Base-by-base conservation (phyloP, 306 rosid species). In the Dalbergia cultrata region DNA sequence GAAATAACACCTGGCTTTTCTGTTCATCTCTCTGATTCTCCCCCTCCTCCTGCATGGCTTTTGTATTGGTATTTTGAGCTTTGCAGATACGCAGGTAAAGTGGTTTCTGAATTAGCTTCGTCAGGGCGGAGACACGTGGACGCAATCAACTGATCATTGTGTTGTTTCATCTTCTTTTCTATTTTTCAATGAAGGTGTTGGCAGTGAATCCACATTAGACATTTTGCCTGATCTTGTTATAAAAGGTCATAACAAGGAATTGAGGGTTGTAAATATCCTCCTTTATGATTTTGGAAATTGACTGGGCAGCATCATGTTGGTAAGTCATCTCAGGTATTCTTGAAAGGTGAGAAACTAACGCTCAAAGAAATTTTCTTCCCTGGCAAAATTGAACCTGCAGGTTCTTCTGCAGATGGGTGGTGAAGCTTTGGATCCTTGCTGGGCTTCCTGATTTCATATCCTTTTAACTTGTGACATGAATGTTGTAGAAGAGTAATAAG, bases 31-130 rank as follows among this genome's bases (percentile, higher is more conserved):
- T 45, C 8, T 14, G n/a, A 47, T 19, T 31, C 67, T 61, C 69
- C 74, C 37, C 58, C 8, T 59, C 69, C 66, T 39, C 50, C 14
- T 44, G 22, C 58, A 34, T 34, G 78, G 79, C 21, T 69, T 81
- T 50, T 65, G 33, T 57, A 81, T 83, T 74, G 80, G 67, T 67
- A 57, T 71, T 86, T 82, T 74, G 58, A 64, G 57, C 31, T 64
- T 83, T 81, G 83, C 86, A 86, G 87, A 56, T 83, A 17, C 79
- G 65, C 72, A 45, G 83, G n/a, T 44, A 68, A 74, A 76, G 77
- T 33, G 43, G 76, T 75, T 64, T 60, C 78, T 19, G 83, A 74
- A 11, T 60, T 77, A 43, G 84, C 80, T 76, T 81, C 49, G 61
- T 74, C 81, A 67, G 13, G 67, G 77, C 60, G 79, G 77, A 13